These are phyloP conservation scores for Paramarasmius palmivorus DNA, from an alignment of 1,284 basidiomycete species.

Conservation along the genomic window DNA sequence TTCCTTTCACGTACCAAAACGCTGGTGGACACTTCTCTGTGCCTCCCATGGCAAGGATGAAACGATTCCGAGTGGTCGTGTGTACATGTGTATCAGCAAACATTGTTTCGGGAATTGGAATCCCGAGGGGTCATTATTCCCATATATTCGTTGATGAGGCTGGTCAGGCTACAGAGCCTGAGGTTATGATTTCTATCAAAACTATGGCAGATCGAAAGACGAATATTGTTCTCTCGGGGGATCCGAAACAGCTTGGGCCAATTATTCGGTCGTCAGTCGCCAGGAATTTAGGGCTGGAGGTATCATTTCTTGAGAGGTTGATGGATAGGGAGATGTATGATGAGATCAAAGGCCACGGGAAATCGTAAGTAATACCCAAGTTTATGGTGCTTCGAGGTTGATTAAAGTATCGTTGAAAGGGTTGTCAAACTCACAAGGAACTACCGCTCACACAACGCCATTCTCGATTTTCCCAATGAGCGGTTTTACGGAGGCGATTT, in stretches of 20 bases:
- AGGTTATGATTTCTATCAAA: slow-evolving; percentile 56
- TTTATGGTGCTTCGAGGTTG: background rate
- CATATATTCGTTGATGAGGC: slow-evolving; percentile 70
- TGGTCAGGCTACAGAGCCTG: slow-evolving; percentile 65
- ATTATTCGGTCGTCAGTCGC: slow-evolving; percentile 55
- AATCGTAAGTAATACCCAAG: slow-evolving; percentile 36
- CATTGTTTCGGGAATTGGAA: slow-evolving; percentile 54
- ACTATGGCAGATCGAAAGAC: slow-evolving; percentile 51
- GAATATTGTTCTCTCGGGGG: slow-evolving; percentile 59
- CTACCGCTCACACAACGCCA: slow-evolving; percentile 57
- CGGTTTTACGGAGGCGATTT: slow-evolving; percentile 59
- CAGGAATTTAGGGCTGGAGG: slow-evolving; percentile 48
- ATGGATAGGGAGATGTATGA: slow-evolving; percentile 53
- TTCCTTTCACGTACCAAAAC: slow-evolving; percentile 40
- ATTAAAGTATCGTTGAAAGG: slow-evolving; percentile 30
- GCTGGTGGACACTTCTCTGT: slow-evolving; percentile 45
- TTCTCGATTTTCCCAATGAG: slow-evolving; percentile 56
- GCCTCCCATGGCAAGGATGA: slow-evolving; percentile 41
- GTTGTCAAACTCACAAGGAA: slow-evolving; percentile 62
- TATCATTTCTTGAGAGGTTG: slow-evolving; percentile 57
- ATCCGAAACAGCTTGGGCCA: slow-evolving; percentile 64
- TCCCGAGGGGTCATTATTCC: slow-evolving; percentile 56
- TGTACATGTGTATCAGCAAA: slow-evolving; percentile 63
- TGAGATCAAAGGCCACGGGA: slow-evolving; percentile 34
- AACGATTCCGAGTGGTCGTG: slow-evolving; percentile 54